Conservation (phyloP, 306 rosid species). For the Mimosa bimucronata region DNA sequence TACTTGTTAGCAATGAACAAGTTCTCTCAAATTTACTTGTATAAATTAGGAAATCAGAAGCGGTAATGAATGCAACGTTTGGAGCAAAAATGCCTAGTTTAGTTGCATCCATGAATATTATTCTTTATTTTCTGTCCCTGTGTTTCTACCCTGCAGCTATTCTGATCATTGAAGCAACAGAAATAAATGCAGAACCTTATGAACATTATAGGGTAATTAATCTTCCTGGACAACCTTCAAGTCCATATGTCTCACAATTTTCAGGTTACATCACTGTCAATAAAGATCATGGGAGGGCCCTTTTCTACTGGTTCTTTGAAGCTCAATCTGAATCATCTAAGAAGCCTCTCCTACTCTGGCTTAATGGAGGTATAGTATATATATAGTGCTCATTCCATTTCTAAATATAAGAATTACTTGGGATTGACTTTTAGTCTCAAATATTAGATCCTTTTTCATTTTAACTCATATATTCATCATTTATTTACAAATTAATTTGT, state of each 20-base stretch:
- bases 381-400: too few relatives aligned
- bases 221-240: slow-evolving; percentile 60
- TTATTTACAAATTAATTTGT: too few relatives aligned
- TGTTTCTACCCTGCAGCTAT: slow-evolving; percentile 27
- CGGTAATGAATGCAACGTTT: slow-evolving; percentile 26
- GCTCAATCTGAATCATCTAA: slow-evolving; percentile 55
- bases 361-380: slow-evolving; percentile 53
- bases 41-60: slow-evolving; percentile 11
- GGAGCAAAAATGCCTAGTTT: slow-evolving; percentile 20
- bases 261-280: slow-evolving; percentile 60
- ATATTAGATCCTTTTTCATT: too few relatives aligned
- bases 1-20: background rate
- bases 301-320: slow-evolving; percentile 68
- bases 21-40: background rate
- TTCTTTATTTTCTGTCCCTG: slow-evolving; percentile 25
- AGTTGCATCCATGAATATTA: slow-evolving; percentile 25
- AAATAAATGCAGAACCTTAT: slow-evolving; percentile 38
- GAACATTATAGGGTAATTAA: slow-evolving; percentile 48
- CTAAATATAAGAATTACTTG: too few relatives aligned
- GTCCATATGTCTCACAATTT: slow-evolving; percentile 53
- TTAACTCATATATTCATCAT: too few relatives aligned
- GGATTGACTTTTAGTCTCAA: too few relatives aligned
- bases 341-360: slow-evolving; percentile 67
- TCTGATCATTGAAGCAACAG: slow-evolving; percentile 39
- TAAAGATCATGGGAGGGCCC: slow-evolving; percentile 57